Conservation (phyloP, 352 stramenopile species). For the Globisporangium recalcitrans region DNA sequence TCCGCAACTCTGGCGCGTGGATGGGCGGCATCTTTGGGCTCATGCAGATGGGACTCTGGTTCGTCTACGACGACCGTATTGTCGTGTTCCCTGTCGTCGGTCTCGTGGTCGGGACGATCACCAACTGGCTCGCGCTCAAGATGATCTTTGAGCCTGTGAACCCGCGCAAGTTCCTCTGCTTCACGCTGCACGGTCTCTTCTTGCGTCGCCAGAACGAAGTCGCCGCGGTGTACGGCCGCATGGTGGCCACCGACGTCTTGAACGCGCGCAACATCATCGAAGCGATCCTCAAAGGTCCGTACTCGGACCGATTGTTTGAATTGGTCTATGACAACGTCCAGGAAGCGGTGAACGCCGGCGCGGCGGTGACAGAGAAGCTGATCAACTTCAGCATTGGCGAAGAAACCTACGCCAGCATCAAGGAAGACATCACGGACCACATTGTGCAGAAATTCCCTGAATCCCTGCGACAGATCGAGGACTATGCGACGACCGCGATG, state of each 20-base stretch:
- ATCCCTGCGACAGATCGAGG: slow-evolving; percentile 87
- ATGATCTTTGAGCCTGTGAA: slow-evolving; percentile 92
- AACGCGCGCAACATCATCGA: slow-evolving; percentile 88
- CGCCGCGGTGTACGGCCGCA: slow-evolving; percentile 80
- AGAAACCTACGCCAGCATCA: slow-evolving; percentile 82
- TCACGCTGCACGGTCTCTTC: slow-evolving; percentile 95
- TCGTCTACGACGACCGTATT: slow-evolving; percentile 72
- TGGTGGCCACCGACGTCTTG: slow-evolving; percentile 82
- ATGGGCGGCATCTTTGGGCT: slow-evolving; percentile 89
- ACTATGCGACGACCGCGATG: slow-evolving; percentile 91
- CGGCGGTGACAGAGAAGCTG: slow-evolving; percentile 71
- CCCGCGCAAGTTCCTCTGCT: slow-evolving; percentile 76
- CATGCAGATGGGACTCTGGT: slow-evolving; percentile 89
- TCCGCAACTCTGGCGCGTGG: slow-evolving; percentile 86
- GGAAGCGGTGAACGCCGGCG: slow-evolving; percentile 75
- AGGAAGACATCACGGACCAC: slow-evolving; percentile 85
- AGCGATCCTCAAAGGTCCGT: slow-evolving; percentile 84
- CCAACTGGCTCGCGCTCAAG: slow-evolving; percentile 95
- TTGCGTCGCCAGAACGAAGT: slow-evolving; percentile 91
- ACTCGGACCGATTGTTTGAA: slow-evolving; percentile 82
- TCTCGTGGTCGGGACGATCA: slow-evolving; percentile 94
- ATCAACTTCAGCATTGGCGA: slow-evolving; percentile 82
- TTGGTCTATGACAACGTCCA: slow-evolving; percentile 88
- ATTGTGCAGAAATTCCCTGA: slow-evolving; percentile 87
- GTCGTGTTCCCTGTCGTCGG: slow-evolving; percentile 90